A percentile compares a stretch with the other conserved stretches of the same genome.
Evolutionary conservation across 2,329 filamentous ascomycete genomes (phyloP).

Genomic region (Penicillium sp.): DNA sequence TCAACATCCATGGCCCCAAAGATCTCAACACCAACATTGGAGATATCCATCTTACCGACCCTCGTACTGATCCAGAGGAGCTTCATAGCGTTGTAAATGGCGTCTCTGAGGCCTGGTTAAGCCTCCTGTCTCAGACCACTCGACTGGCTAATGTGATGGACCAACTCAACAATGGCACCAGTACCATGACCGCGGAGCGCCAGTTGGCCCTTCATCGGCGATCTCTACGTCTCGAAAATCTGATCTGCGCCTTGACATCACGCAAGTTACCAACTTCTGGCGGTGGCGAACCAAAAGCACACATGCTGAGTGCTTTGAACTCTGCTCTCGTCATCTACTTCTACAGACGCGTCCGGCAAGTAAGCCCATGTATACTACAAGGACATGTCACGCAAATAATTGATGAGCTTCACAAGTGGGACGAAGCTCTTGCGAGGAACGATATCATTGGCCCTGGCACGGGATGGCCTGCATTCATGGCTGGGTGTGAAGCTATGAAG

Average conservation of each 20-base stretch:
- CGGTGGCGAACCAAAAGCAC: not conserved
- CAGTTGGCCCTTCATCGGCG: not conserved
- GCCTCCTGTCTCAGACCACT: slow-evolving; percentile 3
- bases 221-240: not conserved
- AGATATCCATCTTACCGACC: slow-evolving; percentile 9
- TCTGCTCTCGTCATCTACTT: slow-evolving; percentile 5
- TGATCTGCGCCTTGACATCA: not conserved
- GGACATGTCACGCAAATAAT: not conserved
- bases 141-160: slow-evolving; percentile 3
- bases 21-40: not conserved
- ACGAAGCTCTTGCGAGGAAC: not conserved
- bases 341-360: not conserved
- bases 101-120: slow-evolving; percentile 4
- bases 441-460: not conserved
- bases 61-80: not conserved
- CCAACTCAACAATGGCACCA: not conserved
- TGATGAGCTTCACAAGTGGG: not conserved
- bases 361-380: slow-evolving; percentile 2
- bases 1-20: not conserved
- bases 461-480: not conserved
- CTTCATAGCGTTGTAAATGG: not conserved
- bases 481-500: not conserved
- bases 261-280: not conserved
- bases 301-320: slow-evolving; percentile 1
- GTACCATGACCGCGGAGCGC: not conserved